These are phyloP conservation scores for Rubia tinctorum DNA, from an alignment of 305 asterid genomes.

Conservation along the genomic window DNA sequence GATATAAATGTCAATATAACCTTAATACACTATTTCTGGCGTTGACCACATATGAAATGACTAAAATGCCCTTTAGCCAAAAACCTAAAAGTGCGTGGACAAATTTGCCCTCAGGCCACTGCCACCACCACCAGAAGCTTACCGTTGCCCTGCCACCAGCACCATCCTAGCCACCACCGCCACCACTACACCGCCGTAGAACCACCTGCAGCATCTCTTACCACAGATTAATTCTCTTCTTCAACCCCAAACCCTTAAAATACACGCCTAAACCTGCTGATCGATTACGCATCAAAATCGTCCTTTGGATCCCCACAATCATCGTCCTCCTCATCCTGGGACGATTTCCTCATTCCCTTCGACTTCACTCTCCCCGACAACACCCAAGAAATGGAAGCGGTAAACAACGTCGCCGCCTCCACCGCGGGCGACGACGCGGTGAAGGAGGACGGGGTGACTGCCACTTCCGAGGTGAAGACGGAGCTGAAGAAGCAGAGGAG, in stretches of 20 bases:
- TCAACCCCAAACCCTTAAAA: not conserved
- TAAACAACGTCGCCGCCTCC: slow-evolving; percentile 16
- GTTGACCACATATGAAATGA: too few species aligned
- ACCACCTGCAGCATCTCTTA: too few species aligned
- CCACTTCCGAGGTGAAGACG: slow-evolving; percentile 7
- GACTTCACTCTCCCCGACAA: slow-evolving; percentile 35
- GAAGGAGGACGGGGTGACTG: slow-evolving; percentile 54
- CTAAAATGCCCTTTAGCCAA: too few species aligned
- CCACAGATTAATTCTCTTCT: not conserved
- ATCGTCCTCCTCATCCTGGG: slow-evolving; percentile 13
- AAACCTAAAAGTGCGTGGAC: too few species aligned
- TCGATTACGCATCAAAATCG: slow-evolving; percentile 20
- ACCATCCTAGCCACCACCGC: too few species aligned
- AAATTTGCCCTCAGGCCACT: too few species aligned
- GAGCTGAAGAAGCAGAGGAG: slow-evolving; percentile 26
- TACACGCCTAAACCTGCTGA: not conserved
- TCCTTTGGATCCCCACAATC: slow-evolving; percentile 9
- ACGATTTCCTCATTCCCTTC: slow-evolving; percentile 56
- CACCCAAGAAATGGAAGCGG: slow-evolving; percentile 49
- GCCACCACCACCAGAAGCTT: too few species aligned
- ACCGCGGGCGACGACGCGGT: not conserved
- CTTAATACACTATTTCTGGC: too few species aligned
- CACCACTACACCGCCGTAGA: too few species aligned
- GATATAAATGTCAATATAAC: too few species aligned
- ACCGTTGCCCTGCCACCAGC: slow-evolving; percentile 27